A percentile compares a stretch with the other conserved stretches of the same genome.
phyloP scores from a whole-genome alignment of 208 protist species.

The Trichomonas vaginalis region DNA sequence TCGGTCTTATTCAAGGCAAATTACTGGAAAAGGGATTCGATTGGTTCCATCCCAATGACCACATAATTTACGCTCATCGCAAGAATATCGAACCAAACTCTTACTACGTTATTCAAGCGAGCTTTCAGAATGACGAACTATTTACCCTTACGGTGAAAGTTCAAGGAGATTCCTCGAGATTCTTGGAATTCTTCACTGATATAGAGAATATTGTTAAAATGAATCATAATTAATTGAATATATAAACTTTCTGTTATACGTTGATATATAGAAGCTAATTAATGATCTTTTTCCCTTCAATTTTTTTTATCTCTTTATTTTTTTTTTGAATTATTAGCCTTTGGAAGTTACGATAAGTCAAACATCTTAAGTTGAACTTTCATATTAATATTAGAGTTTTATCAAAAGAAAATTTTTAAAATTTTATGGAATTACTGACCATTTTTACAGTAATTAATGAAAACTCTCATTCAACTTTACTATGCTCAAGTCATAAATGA shows the following conservation, averaged over 20 bases:
- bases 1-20: neutral
- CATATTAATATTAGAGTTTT: no score
- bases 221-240: no score
- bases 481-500: no score
- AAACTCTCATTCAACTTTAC: no score
- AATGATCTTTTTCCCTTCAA: no score
- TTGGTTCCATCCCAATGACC: slow-evolving; percentile 3
- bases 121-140: neutral
- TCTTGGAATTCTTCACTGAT: neutral
- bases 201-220: neutral
- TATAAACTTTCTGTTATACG: neutral
- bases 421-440: no score
- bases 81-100: neutral
- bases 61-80: neutral
- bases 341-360: no score
- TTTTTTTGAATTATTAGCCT: no score
- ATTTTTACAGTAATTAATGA: no score
- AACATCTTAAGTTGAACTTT: no score
- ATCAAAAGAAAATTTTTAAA: no score
- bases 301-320: no score
- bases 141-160: neutral
- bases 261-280: neutral
- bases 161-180: neutral
- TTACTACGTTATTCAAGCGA: neutral
- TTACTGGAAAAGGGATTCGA: neutral